Evolutionary conservation across 2,329 filamentous ascomycete genomes (phyloP), one percentile per base, ranked within the genome.

Genomic region (Talaromyces sp.): DNA sequence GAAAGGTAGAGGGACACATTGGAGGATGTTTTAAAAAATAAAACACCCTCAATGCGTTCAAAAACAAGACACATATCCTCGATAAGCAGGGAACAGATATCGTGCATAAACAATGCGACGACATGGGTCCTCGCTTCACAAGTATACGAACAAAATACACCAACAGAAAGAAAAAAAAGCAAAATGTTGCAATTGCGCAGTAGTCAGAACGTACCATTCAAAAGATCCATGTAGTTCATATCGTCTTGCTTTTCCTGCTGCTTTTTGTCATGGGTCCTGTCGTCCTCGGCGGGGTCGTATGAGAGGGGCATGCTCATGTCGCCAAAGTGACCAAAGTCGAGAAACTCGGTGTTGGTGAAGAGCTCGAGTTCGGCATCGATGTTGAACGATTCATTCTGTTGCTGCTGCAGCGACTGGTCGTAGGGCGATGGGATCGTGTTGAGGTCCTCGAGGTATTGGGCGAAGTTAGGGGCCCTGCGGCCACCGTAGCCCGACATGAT

Each of bases 371-470:
- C 88, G 63, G 89, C 86, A 68, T 91, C 88, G 65, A 89, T 80
- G 68, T 83, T 83, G 75, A 88, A 84, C 57, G 81, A 77, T 59
- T 89, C 85, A 63, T 88, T 82, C 61, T 82, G 77, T 65, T 82
- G 78, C 62, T 82, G 77, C 65, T 82, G 78, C 49, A 76, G 72
- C 30, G 83, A 84, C 64, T 88, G 82, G 59, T 89, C 84, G 68
- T 87, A 85, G 64, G 88, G 81, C 64, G 87, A 81, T 2, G 84
- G 84, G 60, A 88, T 80, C 53, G 84, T 85, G 80, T 96, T 96
- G 70, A 97, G 82, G 68, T 93, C 89, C 70, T 91, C 89, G 67
- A 97, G 84, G 80, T 95, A 96, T 72, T 92, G 89, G 72, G 92
- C 92, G 78, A 96, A 90, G 76, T 96, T 96, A 71, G 91, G 89